Evolutionary conservation across 805 yeast genomes (phyloP), one percentile per base, ranked within the genome.

Genomic region (Cyberlindnera americana): DNA sequence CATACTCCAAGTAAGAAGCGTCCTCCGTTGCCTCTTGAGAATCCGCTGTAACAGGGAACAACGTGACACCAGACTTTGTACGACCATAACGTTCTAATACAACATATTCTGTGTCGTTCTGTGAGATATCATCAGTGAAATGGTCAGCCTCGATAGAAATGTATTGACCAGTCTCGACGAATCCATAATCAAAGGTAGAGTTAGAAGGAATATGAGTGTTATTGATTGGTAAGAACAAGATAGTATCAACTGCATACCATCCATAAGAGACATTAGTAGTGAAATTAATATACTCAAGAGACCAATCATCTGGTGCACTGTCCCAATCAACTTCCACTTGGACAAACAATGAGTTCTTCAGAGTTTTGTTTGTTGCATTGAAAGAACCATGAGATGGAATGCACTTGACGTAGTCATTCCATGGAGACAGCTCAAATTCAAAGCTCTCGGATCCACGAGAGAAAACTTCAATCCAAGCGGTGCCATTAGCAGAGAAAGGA

Each of bases 61-160:
- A 22, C 2, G 47, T 43, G 4, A 39, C 43, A 22, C 47, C 47
- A 2, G 47, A 22, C 25, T 33, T 36, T 9, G 47, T 39, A 18
- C 43, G 34, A 5, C 47, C 47, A 16, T 43, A 43, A 8, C 39
- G 33, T 2, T 43, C 43, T 24, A 43, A 29, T 4, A 29, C 35
- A 13, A 32, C 43, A 30, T 43, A 43, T 17, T 39, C 21, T 2
- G 47, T 43, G 11, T 19, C 39, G 23, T 43, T 43, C 17, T 16
- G 17, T 3, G 41, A 35, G 25, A 22, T 28, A 18, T 36, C 36
- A 7, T 14, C 18, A n/a, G 47, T 35, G 32, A 43, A 43, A 27
- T 39, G 41, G 6, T 36, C 43, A 5, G 47, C 47, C 16, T 43
- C 47, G 8, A 43, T 43, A 26, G 47, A 43, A 26, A 43, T 37